Evolutionary conservation across 2,329 filamentous ascomycete genomes (phyloP).

Genomic region (Phialophora expanda): DNA sequence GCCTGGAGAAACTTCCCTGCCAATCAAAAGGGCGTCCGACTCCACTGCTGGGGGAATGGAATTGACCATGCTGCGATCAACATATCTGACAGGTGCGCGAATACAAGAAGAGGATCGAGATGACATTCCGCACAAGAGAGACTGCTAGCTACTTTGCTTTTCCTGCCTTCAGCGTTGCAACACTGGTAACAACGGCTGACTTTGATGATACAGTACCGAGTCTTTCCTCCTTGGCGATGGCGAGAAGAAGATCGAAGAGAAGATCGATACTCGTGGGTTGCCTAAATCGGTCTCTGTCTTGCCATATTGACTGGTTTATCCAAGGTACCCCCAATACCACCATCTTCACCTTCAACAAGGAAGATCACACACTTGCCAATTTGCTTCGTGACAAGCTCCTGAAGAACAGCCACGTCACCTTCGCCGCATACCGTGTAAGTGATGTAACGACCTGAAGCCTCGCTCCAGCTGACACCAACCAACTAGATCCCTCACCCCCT

Average conservation of each 20-base stretch:
- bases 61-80: conserved; percentile 23
- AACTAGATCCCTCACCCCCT: conserved; percentile 52
- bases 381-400: conserved; percentile 84
- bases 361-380: conserved; percentile 95
- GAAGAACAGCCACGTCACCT: conserved; percentile 80
- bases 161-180: conserved; percentile 1
- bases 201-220: conserved; percentile 71
- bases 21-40: conserved; percentile 2
- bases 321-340: conserved; percentile 90
- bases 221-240: conserved; percentile 84
- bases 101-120: conserved; percentile 4
- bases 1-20: conserved; percentile 23
- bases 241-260: conserved; percentile 92
- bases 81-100: conserved; percentile 28
- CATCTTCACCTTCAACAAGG: conserved; percentile 93
- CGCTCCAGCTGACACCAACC: background rate
- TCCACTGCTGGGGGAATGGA: background rate
- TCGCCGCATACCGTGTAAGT: conserved; percentile 88
- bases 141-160: conserved; percentile 8
- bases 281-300: background rate
- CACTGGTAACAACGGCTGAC: conserved; percentile 17
- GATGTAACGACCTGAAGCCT: background rate
- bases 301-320: conserved; percentile 11
- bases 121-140: background rate
- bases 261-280: conserved; percentile 81